Conservation (phyloP, 2,329 filamentous ascomycete species). For the Epichloe sylvatica region DNA sequence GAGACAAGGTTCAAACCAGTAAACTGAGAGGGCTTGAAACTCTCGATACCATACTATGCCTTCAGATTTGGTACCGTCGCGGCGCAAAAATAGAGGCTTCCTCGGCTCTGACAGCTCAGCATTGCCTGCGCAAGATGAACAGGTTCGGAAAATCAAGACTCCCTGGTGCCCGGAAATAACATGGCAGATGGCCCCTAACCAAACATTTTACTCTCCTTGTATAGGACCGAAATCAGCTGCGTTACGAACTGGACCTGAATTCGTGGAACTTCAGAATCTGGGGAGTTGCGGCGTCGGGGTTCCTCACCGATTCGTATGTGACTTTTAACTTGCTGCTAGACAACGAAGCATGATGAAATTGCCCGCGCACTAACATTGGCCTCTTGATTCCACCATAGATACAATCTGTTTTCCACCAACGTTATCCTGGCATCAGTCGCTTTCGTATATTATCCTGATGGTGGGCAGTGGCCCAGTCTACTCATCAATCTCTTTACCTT, state of each 20-base stretch:
- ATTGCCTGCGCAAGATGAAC: slow-evolving; percentile 33
- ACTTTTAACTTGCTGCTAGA: not conserved
- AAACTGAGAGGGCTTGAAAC: too few relatives aligned
- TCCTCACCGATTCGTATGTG: slow-evolving; percentile 38
- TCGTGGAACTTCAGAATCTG: slow-evolving; percentile 41
- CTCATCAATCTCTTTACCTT: slow-evolving; percentile 40
- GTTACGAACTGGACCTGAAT: slow-evolving; percentile 40
- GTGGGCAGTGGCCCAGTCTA: slow-evolving; percentile 29
- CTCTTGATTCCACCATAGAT: slow-evolving; percentile 18
- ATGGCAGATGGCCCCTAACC: slow-evolving; percentile 2
- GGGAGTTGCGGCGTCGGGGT: slow-evolving; percentile 41
- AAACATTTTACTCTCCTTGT: not conserved
- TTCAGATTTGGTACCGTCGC: slow-evolving; percentile 14
- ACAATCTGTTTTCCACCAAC: slow-evolving; percentile 41
- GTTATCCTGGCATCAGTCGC: slow-evolving; percentile 39
- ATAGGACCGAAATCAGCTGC: slow-evolving; percentile 36
- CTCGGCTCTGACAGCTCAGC: slow-evolving; percentile 37
- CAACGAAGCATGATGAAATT: not conserved
- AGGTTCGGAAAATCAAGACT: slow-evolving; percentile 20
- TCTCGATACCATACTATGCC: slow-evolving; percentile 13
- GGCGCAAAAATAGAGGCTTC: slow-evolving; percentile 33
- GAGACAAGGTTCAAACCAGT: not conserved
- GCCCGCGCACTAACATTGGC: not conserved
- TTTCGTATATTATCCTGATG: slow-evolving; percentile 38
- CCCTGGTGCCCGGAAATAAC: not conserved